A percentile compares a stretch with the other conserved stretches of the same genome.
Conservation (phyloP, 192 early-diverging fungal species). For the Ambispora gerdemannii region DNA sequence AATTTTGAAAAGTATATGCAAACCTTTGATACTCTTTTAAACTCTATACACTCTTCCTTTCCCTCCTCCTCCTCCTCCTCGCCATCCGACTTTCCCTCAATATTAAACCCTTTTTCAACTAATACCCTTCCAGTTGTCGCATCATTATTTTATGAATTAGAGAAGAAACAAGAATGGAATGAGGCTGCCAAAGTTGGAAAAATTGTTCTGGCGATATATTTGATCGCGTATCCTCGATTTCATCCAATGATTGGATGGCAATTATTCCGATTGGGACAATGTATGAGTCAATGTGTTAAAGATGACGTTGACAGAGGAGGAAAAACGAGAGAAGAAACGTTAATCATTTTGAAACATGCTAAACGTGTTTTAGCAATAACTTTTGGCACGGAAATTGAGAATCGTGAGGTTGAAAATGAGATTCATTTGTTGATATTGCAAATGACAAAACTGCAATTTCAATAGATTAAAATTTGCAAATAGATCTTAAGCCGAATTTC, state of each 20-base stretch:
- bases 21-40: too few species aligned
- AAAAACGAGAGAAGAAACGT: not conserved
- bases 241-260: slow-evolving; percentile 51
- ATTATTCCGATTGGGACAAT: slow-evolving; percentile 44
- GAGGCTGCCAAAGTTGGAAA: slow-evolving; percentile 42
- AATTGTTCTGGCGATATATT: slow-evolving; percentile 46
- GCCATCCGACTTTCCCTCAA: too few species aligned
- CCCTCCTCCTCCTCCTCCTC: too few species aligned
- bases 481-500: too few species aligned
- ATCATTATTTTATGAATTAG: slow-evolving; percentile 39
- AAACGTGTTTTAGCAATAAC: slow-evolving; percentile 8
- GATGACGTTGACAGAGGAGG: slow-evolving; percentile 38
- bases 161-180: slow-evolving; percentile 40
- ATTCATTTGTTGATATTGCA: too few species aligned
- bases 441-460: too few species aligned
- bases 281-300: too few species aligned
- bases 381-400: not conserved
- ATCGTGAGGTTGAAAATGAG: not conserved
- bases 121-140: slow-evolving; percentile 40
- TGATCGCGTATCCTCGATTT: slow-evolving; percentile 47
- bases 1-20: too few species aligned
- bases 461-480: too few species aligned
- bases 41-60: too few species aligned
- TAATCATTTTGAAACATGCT: not conserved
- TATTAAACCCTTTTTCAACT: slow-evolving; percentile 41